A percentile compares a stretch with the other conserved stretches of the same genome.
phyloP scores from a whole-genome alignment of 73 alveolate genomes.

The Paramecium primaurelia region DNA sequence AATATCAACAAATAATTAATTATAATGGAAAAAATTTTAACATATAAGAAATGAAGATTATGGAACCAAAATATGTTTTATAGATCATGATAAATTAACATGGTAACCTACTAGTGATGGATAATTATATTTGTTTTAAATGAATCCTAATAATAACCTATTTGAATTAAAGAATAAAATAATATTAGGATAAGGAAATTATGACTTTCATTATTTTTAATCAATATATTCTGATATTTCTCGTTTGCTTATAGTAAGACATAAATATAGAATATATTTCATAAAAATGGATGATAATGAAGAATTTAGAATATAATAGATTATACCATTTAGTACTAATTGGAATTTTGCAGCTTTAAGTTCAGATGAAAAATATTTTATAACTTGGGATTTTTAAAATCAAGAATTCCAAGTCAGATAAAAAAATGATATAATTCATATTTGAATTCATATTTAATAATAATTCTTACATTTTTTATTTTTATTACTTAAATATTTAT shows the following conservation, averaged over 20 bases:
- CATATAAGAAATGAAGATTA: background rate
- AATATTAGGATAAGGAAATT: background rate
- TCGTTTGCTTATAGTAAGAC: background rate
- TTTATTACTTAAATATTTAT: too few relatives aligned
- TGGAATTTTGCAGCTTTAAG: background rate
- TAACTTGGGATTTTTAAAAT: background rate
- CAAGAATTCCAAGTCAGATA: background rate
- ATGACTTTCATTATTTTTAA: background rate
- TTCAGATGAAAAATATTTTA: background rate
- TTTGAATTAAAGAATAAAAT: background rate
- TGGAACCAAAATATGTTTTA: background rate
- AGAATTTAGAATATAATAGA: background rate
- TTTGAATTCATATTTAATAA: background rate
- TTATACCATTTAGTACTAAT: background rate
- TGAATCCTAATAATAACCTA: background rate
- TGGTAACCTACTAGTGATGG: background rate
- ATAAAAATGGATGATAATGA: background rate
- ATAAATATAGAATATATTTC: background rate
- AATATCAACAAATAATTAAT: background rate
- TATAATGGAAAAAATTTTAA: background rate
- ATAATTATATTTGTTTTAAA: background rate
- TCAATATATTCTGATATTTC: background rate
- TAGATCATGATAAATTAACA: background rate
- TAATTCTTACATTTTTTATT: too few relatives aligned
- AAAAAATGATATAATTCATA: background rate